Evolutionary conservation across 2,329 filamentous ascomycete species (phyloP), one percentile per base, ranked within the genome.

Genomic region (Dothideomycetidae sp.): DNA sequence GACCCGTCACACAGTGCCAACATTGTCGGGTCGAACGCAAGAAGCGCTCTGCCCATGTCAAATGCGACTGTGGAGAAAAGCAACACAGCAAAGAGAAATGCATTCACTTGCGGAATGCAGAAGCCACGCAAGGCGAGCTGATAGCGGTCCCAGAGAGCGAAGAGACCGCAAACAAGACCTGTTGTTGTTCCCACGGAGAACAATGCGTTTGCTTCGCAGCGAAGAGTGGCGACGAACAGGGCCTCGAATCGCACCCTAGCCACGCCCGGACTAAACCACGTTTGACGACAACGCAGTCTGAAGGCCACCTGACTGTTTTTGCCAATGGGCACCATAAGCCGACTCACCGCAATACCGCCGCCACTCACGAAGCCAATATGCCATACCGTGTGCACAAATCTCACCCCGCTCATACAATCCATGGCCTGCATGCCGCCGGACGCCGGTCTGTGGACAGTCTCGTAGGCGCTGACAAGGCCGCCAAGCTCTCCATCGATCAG

Each of bases 11-110:
- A 52, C 90, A 98, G 77, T 98, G 90, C 64, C 75, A 84, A 50
- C 90, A 98, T 65, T 98, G 90, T 65, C 88, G 90, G 59, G 75
- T 81, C 49, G 80, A 93, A 70, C 86, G 90, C 66, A 96, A 96
- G 71, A 88, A 84, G 60, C 83, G 90, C 52, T 79, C 86, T 42
- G 83, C 88, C 47, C 90, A 96, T 62, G 75, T 90, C 55, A 93
- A 90, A 62, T 98, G 90, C 64, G 86, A 96, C 62, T 98, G 90
- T 61, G 57, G 83, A 93, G 53, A 57, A 14, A 94, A 93, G 70
- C 75, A 77, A 44, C 79, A 80, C 66, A 51, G 61, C 42, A 58
- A 59, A 45, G 55, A 57, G 46, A 66, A 66, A 49, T 64, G 63
- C 50, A 66, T 57, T 33, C 55, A 58, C 38, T 42, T 58, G 29